Percentiles rank a stretch among this genome's conserved stretches.
Conservation (phyloP, 1,139 yeast genomes). For the Nakaseomyces delphensis region DNA sequence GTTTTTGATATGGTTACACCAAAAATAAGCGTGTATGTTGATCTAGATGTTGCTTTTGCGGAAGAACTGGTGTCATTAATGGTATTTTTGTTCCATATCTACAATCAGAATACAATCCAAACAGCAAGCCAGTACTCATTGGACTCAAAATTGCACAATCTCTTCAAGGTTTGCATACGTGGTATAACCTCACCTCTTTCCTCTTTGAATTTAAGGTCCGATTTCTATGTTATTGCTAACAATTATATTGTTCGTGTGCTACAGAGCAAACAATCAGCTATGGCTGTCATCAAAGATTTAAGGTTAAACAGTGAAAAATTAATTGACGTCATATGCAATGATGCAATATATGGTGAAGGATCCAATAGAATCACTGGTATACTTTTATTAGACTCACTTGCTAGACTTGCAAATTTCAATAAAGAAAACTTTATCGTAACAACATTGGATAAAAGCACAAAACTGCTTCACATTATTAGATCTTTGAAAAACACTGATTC, state of each 20-base stretch:
- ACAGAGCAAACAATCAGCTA: slow-evolving; percentile 36
- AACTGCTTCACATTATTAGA: slow-evolving; percentile 55
- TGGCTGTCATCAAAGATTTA: slow-evolving; percentile 44
- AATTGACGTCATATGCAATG: slow-evolving; percentile 60
- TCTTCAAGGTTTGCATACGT: slow-evolving; percentile 64
- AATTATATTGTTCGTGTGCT: slow-evolving; percentile 51
- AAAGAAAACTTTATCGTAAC: slow-evolving; percentile 53
- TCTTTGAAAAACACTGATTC: slow-evolving; percentile 64
- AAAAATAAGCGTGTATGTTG: slow-evolving; percentile 64
- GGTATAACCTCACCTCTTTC: slow-evolving; percentile 67
- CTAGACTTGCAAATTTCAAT: slow-evolving; percentile 47
- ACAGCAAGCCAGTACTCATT: slow-evolving; percentile 34
- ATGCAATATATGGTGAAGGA: slow-evolving; percentile 75
- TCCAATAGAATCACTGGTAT: slow-evolving; percentile 69
- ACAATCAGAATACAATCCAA: slow-evolving; percentile 38
- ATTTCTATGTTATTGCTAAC: slow-evolving; percentile 65
- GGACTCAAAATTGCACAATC: slow-evolving; percentile 47
- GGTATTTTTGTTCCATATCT: slow-evolving; percentile 60
- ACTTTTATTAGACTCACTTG: slow-evolving; percentile 59
- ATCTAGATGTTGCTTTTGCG: slow-evolving; percentile 55
- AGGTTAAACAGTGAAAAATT: slow-evolving; percentile 53
- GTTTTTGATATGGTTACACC: slow-evolving; percentile 71
- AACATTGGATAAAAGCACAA: slow-evolving; percentile 53
- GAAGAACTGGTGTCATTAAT: slow-evolving; percentile 71
- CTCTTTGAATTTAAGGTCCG: slow-evolving; percentile 62